These are phyloP conservation scores for Aspergillus jensenii DNA, from an alignment of 2,329 filamentous ascomycete species.

Conservation along the genomic window DNA sequence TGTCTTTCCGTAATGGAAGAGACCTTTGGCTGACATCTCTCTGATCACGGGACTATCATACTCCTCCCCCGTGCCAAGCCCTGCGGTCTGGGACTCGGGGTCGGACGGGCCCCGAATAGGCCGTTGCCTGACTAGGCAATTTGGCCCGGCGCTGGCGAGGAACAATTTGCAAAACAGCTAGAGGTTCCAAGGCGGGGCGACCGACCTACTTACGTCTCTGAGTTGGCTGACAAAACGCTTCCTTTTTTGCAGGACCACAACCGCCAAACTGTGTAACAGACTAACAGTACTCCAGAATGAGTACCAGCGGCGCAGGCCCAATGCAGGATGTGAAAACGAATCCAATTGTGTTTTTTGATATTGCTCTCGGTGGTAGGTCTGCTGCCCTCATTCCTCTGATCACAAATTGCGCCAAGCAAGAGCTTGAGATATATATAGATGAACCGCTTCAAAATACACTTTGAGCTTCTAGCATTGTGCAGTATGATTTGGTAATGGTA, in stretches of 20 bases:
- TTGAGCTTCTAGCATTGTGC: not conserved
- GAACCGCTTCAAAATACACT: not conserved
- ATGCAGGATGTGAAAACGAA: conserved; percentile 25
- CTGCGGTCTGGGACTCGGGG: not conserved
- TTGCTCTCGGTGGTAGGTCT: conserved; percentile 47
- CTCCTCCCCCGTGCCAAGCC: not conserved
- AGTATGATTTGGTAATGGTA: not conserved
- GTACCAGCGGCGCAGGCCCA: not conserved
- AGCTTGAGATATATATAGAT: not conserved
- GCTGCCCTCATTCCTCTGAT: not conserved
- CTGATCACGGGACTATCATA: conserved; percentile 7
- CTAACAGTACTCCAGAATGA: not conserved
- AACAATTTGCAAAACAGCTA: not conserved
- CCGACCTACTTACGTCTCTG: not conserved
- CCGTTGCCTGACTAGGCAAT: not conserved
- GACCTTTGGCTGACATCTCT: not conserved
- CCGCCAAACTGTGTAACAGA: not conserved
- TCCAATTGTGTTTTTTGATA: conserved; percentile 52
- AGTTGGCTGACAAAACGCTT: not conserved
- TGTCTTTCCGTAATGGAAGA: not conserved
- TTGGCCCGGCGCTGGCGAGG: not conserved
- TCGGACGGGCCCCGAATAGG: not conserved
- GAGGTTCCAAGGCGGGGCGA: not conserved
- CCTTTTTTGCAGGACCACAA: not conserved
- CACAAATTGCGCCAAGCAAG: not conserved